These are phyloP conservation scores for Hsuehochloa calcarea DNA, from an alignment of 176 grass and related monocot species.

Conservation along the genomic window DNA sequence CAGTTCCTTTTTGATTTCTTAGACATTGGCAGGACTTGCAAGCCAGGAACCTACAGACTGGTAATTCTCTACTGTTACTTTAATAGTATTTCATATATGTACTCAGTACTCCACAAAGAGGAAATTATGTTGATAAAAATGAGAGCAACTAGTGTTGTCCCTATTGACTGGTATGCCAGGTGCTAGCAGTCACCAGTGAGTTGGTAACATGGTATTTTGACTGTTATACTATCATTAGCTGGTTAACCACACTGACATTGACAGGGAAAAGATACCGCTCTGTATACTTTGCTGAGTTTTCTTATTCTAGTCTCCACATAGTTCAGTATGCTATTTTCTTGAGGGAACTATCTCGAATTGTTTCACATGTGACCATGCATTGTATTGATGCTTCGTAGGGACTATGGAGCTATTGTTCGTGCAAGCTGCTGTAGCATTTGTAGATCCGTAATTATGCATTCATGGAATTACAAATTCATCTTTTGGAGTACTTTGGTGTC, in stretches of 20 bases:
- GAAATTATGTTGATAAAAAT: background rate
- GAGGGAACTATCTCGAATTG: too few relatives aligned
- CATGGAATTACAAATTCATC: too few relatives aligned
- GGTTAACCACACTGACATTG: background rate
- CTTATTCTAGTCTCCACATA: too few relatives aligned
- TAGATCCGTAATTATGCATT: too few relatives aligned
- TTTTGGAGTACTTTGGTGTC: too few relatives aligned
- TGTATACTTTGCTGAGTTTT: background rate
- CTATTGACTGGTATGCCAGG: background rate
- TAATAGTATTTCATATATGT: background rate
- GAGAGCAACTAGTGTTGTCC: background rate
- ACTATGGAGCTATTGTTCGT: too few relatives aligned
- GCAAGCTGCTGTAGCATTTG: too few relatives aligned
- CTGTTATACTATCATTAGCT: background rate
- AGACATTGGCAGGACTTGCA: slow-evolving; percentile 70
- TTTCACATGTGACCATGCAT: too few relatives aligned
- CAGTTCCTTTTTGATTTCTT: slow-evolving; percentile 96
- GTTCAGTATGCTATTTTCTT: too few relatives aligned
- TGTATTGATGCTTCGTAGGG: too few relatives aligned
- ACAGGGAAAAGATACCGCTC: background rate
- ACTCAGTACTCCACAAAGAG: background rate
- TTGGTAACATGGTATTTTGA: background rate
- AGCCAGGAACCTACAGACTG: slow-evolving; percentile 87
- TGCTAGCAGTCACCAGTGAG: background rate
- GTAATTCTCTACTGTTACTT: slow-evolving; percentile 46